Percentiles rank a stretch among this genome's conserved stretches.
Evolutionary conservation across 225 moss, liverwort and hornwort genomes (phyloP).

Genomic region (Rhytidiadelphus loreus): DNA sequence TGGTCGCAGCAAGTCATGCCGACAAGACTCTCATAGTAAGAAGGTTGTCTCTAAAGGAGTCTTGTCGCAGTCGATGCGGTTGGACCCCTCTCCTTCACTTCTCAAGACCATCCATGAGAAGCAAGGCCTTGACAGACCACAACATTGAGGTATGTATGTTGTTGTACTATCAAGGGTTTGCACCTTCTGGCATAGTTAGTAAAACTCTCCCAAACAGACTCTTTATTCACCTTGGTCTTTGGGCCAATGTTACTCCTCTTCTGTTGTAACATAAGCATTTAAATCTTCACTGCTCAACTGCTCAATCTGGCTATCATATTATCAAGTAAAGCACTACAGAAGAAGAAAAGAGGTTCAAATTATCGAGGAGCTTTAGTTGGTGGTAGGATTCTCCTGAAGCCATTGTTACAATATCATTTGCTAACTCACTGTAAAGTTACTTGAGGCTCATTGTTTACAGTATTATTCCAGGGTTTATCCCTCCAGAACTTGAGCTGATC

Average conservation of each 20-base stretch:
- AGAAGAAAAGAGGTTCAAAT: not conserved
- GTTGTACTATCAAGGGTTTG: not conserved
- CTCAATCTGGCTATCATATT: not conserved
- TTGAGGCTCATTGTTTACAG: not conserved
- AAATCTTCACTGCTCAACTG: not conserved
- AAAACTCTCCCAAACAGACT: not conserved
- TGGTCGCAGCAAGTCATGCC: constrained; percentile 20
- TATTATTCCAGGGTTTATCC: not conserved
- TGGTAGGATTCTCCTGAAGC: not conserved
- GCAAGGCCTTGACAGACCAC: constrained; percentile 3
- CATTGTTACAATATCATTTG: not conserved
- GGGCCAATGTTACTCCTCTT: not conserved
- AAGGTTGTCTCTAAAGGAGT: not conserved
- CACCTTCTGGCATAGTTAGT: not conserved
- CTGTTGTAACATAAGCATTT: not conserved
- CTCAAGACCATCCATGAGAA: constrained; percentile 33
- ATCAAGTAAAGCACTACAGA: not conserved
- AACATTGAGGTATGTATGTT: not conserved
- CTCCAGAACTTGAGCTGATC: not conserved
- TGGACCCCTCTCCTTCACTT: not conserved
- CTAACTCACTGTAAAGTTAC: not conserved
- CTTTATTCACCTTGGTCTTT: not conserved
- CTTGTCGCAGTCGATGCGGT: constrained; percentile 13
- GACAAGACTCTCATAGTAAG: constrained; percentile 4
- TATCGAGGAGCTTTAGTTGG: not conserved